Evolutionary conservation across 257 asterid genomes (phyloP).

Genomic region (Cinchona pubescens): DNA sequence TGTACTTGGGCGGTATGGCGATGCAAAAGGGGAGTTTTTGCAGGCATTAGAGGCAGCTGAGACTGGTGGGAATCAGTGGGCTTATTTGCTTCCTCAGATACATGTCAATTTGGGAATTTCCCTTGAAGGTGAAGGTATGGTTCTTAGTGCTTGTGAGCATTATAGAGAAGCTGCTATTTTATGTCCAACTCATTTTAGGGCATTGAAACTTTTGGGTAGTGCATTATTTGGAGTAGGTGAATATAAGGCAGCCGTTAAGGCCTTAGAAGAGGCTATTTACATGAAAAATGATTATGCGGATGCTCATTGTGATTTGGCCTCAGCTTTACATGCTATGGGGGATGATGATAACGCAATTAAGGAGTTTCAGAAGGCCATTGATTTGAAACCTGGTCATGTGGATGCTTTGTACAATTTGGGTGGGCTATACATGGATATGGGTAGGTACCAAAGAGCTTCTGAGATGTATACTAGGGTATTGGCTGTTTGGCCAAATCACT

Average conservation of each 20-base stretch:
- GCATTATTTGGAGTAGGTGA: conserved; percentile 97
- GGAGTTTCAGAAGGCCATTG: conserved; percentile 99
- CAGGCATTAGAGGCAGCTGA: conserved; percentile 96
- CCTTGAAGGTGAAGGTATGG: conserved; percentile 97
- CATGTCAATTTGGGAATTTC: conserved; percentile 96
- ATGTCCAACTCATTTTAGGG: conserved; percentile 94
- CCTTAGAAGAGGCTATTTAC: conserved; percentile 93
- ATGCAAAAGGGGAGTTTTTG: conserved; percentile 77
- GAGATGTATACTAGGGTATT: conserved; percentile 96
- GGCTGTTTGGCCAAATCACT: conserved; percentile 92
- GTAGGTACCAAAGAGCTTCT: conserved; percentile 92
- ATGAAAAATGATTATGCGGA: conserved; percentile 96
- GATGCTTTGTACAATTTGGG: conserved; percentile 95
- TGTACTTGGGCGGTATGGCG: conserved; percentile 67
- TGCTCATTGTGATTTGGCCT: conserved; percentile 97
- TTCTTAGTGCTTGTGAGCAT: conserved; percentile 96
- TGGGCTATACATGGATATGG: conserved; percentile 98
- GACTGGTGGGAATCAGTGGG: conserved; percentile 96
- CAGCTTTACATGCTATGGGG: conserved; percentile 92
- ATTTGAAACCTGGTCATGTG: conserved; percentile 92
- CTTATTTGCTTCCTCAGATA: conserved; percentile 94
- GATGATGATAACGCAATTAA: conserved; percentile 96
- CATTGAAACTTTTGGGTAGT: conserved; percentile 95
- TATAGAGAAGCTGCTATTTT: conserved; percentile 97
- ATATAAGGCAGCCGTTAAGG: conserved; percentile 98